phyloP scores from a whole-genome alignment of 306 rosid genomes.

The Cucumis cinereus region DNA sequence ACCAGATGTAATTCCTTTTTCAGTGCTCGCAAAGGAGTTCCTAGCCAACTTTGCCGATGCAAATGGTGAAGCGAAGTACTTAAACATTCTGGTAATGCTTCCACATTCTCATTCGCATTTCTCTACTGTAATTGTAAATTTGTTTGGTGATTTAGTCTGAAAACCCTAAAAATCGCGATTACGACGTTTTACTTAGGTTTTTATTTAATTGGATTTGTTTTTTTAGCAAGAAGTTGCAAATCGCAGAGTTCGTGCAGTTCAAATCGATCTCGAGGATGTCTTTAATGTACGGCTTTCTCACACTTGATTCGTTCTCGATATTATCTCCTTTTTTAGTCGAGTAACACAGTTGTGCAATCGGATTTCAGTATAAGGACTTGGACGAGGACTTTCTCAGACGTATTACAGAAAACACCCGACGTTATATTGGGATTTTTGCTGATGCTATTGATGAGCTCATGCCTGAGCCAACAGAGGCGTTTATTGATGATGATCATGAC shows the following conservation, averaged over 20 bases:
- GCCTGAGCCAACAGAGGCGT: conserved; percentile 77
- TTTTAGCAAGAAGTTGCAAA: conserved; percentile 88
- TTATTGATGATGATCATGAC: conserved; percentile 87
- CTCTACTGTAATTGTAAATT: not conserved
- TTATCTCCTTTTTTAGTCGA: not conserved
- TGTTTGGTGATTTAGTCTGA: not conserved
- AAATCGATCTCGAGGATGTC: conserved; percentile 77
- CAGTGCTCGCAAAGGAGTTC: conserved; percentile 75
- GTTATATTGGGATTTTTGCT: conserved; percentile 66
- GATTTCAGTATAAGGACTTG: conserved; percentile 55
- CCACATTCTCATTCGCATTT: not conserved
- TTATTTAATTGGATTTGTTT: conserved; percentile 5
- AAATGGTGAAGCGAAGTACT: conserved; percentile 61
- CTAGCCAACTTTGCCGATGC: conserved; percentile 60
- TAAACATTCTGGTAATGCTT: conserved; percentile 48
- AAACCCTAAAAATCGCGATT: not conserved
- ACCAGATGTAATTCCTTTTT: not conserved
- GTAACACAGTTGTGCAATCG: not conserved
- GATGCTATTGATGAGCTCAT: conserved; percentile 78
- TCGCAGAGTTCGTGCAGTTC: conserved; percentile 55
- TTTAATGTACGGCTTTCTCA: conserved; percentile 28
- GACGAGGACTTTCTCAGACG: conserved; percentile 80
- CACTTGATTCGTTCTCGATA: not conserved
- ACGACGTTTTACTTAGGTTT: not conserved
- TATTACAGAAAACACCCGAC: conserved; percentile 69